Conservation (phyloP, 495 filamentous ascomycete genomes). For the Trichoderma reesei region DNA sequence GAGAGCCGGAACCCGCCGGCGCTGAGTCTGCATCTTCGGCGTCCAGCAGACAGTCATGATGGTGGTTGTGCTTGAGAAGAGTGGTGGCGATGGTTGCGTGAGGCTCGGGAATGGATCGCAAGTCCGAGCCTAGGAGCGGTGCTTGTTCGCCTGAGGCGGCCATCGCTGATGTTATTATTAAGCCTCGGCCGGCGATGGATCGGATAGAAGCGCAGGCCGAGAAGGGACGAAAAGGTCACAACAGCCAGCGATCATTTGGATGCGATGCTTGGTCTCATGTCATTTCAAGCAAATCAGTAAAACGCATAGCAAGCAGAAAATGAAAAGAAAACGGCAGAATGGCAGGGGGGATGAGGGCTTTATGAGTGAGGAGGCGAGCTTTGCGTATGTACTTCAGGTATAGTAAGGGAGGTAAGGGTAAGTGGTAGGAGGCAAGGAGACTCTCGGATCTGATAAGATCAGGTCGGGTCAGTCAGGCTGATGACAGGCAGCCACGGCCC, state of each 20-base stretch:
- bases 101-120: not conserved
- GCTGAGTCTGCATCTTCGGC: not conserved
- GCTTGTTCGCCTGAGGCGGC: constrained; percentile 4
- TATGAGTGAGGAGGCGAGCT: not conserved
- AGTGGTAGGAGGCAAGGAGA: too few species aligned
- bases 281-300: too few species aligned
- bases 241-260: not conserved
- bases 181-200: not conserved
- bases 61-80: not conserved
- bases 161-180: not conserved
- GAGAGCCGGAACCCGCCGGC: not conserved
- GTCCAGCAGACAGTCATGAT: not conserved
- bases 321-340: not conserved
- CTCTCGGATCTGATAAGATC: constrained; percentile 6
- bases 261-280: too few species aligned
- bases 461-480: not conserved
- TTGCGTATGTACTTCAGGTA: not conserved
- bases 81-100: not conserved
- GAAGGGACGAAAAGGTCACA: not conserved
- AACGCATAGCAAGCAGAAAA: too few species aligned
- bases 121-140: constrained; percentile 3
- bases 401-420: not conserved
- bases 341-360: not conserved
- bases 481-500: constrained; percentile 4
- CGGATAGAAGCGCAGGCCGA: not conserved